These are phyloP conservation scores for Knoxdaviesia proteae DNA, from an alignment of 2,329 filamentous ascomycete species.

Conservation along the genomic window DNA sequence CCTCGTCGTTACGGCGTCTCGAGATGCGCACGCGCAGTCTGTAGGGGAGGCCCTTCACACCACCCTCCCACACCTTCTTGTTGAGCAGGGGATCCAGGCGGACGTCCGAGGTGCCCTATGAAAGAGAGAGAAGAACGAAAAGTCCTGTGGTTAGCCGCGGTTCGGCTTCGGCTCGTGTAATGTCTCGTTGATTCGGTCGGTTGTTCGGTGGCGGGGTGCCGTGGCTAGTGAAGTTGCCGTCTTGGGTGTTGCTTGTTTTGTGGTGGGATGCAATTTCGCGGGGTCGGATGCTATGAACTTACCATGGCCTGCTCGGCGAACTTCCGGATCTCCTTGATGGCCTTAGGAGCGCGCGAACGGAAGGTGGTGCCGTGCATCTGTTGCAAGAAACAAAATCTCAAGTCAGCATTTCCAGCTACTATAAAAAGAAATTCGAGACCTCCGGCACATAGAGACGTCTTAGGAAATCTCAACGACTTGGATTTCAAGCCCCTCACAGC, in stretches of 20 bases:
- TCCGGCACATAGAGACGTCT: background rate
- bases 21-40: constrained; percentile 95
- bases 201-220: too few species aligned
- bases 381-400: constrained; percentile 5
- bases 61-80: constrained; percentile 99
- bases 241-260: background rate
- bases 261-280: constrained; percentile 1
- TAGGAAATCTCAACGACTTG: too few species aligned
- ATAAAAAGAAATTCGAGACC: background rate
- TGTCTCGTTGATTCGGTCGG: too few species aligned
- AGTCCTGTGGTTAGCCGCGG: too few species aligned
- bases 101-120: constrained; percentile 85
- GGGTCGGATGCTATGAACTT: constrained; percentile 19
- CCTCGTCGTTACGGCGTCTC: constrained; percentile 99
- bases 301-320: constrained; percentile 95
- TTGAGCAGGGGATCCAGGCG: constrained; percentile 96
- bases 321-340: constrained; percentile 98
- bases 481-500: too few species aligned
- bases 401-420: constrained; percentile 12
- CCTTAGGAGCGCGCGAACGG: constrained; percentile 98
- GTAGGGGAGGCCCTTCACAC: constrained; percentile 97
- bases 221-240: background rate
- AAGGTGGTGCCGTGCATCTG: constrained; percentile 93
- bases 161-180: too few species aligned
- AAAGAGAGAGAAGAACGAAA: too few species aligned